Conservation (phyloP, 805 yeast species). For the Pichia rugopelliculosa region DNA sequence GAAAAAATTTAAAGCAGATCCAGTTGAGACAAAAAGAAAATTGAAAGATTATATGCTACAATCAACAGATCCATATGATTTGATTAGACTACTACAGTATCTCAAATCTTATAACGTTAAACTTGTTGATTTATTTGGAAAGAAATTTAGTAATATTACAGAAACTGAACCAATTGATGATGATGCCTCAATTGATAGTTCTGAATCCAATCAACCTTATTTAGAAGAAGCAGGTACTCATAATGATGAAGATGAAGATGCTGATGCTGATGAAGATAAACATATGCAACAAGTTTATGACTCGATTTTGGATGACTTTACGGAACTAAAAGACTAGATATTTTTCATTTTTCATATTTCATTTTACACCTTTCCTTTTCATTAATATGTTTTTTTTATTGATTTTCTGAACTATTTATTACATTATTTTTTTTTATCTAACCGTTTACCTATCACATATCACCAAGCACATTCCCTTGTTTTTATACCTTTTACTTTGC, state of each 20-base stretch:
- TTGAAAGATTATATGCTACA: slow-evolving; percentile 6
- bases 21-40: slow-evolving; percentile 1
- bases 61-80: slow-evolving; percentile 15
- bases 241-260: neutral
- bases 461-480: too few species aligned
- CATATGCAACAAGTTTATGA: slow-evolving; percentile 19
- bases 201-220: neutral
- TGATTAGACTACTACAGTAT: slow-evolving; percentile 11
- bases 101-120: slow-evolving; percentile 8
- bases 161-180: neutral
- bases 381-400: neutral
- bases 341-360: too few species aligned
- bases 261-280: neutral
- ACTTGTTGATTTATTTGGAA: slow-evolving; percentile 12
- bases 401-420: neutral
- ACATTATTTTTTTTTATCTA: neutral
- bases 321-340: slow-evolving; percentile 2
- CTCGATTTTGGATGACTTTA: slow-evolving; percentile 20
- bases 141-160: neutral
- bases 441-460: neutral
- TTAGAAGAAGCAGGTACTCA: neutral
- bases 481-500: neutral
- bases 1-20: slow-evolving; percentile 3
- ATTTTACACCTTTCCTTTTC: neutral
- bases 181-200: slow-evolving; percentile 10